Base-by-base conservation (phyloP, 345 rosid species). In the Kandelia obovata region DNA sequence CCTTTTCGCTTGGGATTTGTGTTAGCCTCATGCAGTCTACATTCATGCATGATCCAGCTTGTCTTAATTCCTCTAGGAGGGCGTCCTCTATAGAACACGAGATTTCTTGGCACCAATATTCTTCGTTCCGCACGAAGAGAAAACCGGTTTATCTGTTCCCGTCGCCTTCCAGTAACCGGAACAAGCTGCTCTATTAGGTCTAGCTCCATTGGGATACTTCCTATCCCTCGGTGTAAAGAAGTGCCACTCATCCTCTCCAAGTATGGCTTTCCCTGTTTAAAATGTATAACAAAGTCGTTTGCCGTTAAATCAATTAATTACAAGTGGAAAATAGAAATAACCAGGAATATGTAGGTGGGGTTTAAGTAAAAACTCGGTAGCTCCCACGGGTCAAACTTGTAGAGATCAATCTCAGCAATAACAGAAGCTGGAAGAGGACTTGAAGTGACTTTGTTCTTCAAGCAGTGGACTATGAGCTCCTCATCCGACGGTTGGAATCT, bases 401-500 rank as follows among this genome's bases (percentile, higher is more conserved):
- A 85, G 25, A 85, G 77, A 56, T 85, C 81, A 20, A 85, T 75
- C 25, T 83, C 87, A 34, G 87, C 83, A 30, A 85, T 74, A 58
- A 83, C 58, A 23, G 85, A 70, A 65, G 83, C 89, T 1, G 85
- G 87, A 28, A 85, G 82, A 16, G 83, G 80, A 23, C 4, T 73
- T 26, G 84, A 83, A 28, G 73, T 49, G 39, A 79, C 73, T 78
- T 69, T 82, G 67, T 75, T 80, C 56, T 61, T 79, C 69, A 84
- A 75, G 68, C 82, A 86, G 60, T 83, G 78, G 11, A 78, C 71
- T 20, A 83, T 73, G 39, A 86, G 90, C 65, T 82, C 87, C 58
- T 86, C 84, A 66, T 82, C 87, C 4, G 81, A 75, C 1, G 83
- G 83, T 71, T 82, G 81, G 77, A 83, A 84, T 69, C 85, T 77